These are phyloP conservation scores for Vitis hybrid DNA, from an alignment of 177 flowering plant genomes.

Conservation along the genomic window DNA sequence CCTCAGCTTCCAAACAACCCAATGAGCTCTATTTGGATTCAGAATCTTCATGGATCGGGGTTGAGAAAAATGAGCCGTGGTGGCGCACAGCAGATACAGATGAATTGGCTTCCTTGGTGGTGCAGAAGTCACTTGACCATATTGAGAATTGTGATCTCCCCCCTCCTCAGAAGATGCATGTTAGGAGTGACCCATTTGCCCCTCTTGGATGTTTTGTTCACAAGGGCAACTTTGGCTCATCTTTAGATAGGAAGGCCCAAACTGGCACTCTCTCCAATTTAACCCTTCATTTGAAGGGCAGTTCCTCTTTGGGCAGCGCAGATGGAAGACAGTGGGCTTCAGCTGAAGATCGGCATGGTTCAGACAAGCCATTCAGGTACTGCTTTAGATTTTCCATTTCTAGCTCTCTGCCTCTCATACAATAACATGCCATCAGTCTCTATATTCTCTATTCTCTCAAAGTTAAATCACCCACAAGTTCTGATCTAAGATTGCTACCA, in stretches of 20 bases:
- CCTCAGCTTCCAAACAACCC: conserved; percentile 24
- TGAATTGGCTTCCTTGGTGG: conserved; percentile 81
- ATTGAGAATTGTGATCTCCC: conserved; percentile 96
- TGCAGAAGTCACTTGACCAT: conserved; percentile 63
- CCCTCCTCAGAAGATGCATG: conserved; percentile 51
- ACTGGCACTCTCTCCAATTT: conserved; percentile 10
- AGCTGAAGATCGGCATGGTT: conserved; percentile 26
- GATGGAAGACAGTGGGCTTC: conserved; percentile 19
- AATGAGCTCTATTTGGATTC: conserved; percentile 37
- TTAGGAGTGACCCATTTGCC: conserved; percentile 30
- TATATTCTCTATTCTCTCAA: too few relatives aligned
- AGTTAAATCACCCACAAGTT: too few relatives aligned
- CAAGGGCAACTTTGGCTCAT: conserved; percentile 24
- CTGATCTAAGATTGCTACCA: too few relatives aligned
- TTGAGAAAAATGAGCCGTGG: conserved; percentile 71
- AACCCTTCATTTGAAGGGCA: conserved; percentile 15
- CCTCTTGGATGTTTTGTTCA: conserved; percentile 28
- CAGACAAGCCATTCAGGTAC: conserved; percentile 51
- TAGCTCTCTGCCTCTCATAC: too few relatives aligned
- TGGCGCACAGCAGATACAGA: conserved; percentile 76
- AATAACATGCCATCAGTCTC: too few relatives aligned
- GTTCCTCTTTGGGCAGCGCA: conserved; percentile 18
- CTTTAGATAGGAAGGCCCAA: conserved; percentile 31
- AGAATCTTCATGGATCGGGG: conserved; percentile 52
- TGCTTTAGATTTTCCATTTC: conserved; percentile 2